Evolutionary conservation across 371 early-diverging fungal genomes (phyloP).

Genomic region (Mucor sp.): DNA sequence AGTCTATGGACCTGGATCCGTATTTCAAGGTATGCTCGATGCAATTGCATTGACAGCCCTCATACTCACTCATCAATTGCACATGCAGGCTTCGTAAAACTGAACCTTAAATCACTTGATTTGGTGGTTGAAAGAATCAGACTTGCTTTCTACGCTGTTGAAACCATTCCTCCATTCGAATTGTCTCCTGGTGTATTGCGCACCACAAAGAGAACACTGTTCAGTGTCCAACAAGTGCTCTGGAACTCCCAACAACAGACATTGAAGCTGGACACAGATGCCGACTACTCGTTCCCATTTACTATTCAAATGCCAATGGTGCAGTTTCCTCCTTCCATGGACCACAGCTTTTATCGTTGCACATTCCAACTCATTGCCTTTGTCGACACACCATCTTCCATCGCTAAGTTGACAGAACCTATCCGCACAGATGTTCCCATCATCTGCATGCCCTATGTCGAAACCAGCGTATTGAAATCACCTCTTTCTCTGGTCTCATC

Average conservation of each 20-base stretch:
- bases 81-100: slow-evolving; percentile 11
- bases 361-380: slow-evolving; percentile 16
- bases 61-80: neutral
- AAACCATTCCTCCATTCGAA: slow-evolving; percentile 17
- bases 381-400: slow-evolving; percentile 7
- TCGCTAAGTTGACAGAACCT: neutral
- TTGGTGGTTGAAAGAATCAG: slow-evolving; percentile 11
- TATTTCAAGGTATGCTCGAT: slow-evolving; percentile 26
- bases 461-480: slow-evolving; percentile 19
- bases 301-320: slow-evolving; percentile 28
- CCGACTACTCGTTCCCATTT: slow-evolving; percentile 11
- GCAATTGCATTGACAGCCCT: neutral
- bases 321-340: slow-evolving; percentile 18
- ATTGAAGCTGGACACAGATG: neutral
- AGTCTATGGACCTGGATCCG: slow-evolving; percentile 31
- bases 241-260: slow-evolving; percentile 6
- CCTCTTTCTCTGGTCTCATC: neutral
- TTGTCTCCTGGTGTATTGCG: slow-evolving; percentile 4
- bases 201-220: neutral
- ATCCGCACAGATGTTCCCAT: slow-evolving; percentile 7
- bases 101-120: neutral
- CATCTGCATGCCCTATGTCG: slow-evolving; percentile 21
- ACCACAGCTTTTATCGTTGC: slow-evolving; percentile 5
- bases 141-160: slow-evolving; percentile 18
- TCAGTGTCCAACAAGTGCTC: slow-evolving; percentile 11